Percentiles rank a stretch among this genome's conserved stretches.
These are phyloP conservation scores for Phalaenopsis hybrid DNA, from an alignment of 116 monocot species.

Conservation along the genomic window DNA sequence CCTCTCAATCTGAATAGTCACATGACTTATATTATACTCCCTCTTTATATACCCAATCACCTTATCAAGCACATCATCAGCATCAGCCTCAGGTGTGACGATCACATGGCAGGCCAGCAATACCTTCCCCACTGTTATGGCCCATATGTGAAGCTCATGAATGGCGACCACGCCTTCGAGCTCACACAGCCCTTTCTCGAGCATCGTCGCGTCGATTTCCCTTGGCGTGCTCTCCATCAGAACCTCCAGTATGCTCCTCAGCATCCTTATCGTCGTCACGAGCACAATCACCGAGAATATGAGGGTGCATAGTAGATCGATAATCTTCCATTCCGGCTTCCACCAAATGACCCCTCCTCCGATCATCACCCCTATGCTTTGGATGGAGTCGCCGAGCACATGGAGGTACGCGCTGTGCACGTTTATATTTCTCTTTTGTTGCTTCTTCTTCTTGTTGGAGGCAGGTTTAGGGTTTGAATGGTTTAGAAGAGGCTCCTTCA, in stretches of 20 bases:
- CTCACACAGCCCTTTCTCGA: constrained; percentile 34
- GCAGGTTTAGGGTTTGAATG: background rate
- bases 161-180: constrained; percentile 49
- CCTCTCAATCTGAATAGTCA: constrained; percentile 60
- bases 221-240: constrained; percentile 62
- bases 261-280: constrained; percentile 42
- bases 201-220: constrained; percentile 47
- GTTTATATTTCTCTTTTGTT: constrained; percentile 40
- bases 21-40: constrained; percentile 65
- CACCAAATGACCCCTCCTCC: constrained; percentile 59
- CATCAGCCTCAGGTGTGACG: constrained; percentile 29
- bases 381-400: constrained; percentile 51
- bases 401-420: constrained; percentile 58
- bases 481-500: constrained; percentile 24
- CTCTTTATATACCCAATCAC: constrained; percentile 44
- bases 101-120: constrained; percentile 57
- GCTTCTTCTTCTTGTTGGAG: background rate
- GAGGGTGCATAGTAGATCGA: constrained; percentile 49
- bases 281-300: constrained; percentile 43
- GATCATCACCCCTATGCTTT: constrained; percentile 54
- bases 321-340: constrained; percentile 56
- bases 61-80: constrained; percentile 34
- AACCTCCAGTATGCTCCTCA: constrained; percentile 48
- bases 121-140: constrained; percentile 57
- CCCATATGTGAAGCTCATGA: constrained; percentile 62